A percentile compares a stretch with the other conserved stretches of the same genome.
Conservation (phyloP, 441 rosid species). For the Manihot esculenta region DNA sequence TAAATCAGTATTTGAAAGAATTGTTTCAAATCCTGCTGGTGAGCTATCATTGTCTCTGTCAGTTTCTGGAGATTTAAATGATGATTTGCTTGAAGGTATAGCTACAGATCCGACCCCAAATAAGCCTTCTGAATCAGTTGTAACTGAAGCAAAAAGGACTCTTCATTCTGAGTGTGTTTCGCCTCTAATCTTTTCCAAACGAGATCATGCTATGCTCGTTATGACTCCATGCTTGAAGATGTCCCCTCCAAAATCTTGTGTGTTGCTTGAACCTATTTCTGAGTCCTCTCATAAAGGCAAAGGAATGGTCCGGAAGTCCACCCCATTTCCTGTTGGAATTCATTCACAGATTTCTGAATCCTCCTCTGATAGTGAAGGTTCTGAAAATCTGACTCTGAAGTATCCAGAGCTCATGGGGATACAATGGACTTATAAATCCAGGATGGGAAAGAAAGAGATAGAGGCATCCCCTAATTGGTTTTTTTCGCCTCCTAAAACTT, state of each 20-base stretch:
- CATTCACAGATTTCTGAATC: slow-evolving; percentile 50
- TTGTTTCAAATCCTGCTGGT: slow-evolving; percentile 26
- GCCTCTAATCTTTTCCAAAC: slow-evolving; percentile 40
- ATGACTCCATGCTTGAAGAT: slow-evolving; percentile 76
- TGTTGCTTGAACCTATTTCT: slow-evolving; percentile 57
- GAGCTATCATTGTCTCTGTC: slow-evolving; percentile 35
- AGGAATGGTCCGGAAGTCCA: slow-evolving; percentile 38
- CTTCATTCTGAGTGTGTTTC: slow-evolving; percentile 36
- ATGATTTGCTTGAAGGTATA: slow-evolving; percentile 37
- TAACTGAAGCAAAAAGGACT: slow-evolving; percentile 20
- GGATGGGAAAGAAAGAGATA: slow-evolving; percentile 41
- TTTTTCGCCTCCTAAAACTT: slow-evolving; percentile 91
- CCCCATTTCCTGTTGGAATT: slow-evolving; percentile 56
- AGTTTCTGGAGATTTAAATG: slow-evolving; percentile 40
- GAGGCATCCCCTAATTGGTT: slow-evolving; percentile 75
- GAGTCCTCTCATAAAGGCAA: slow-evolving; percentile 37
- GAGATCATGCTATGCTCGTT: slow-evolving; percentile 41
- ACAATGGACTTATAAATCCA: slow-evolving; percentile 39
- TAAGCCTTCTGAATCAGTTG: slow-evolving; percentile 34
- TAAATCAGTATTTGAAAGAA: slow-evolving; percentile 37
- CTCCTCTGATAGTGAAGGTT: slow-evolving; percentile 45
- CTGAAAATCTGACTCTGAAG: slow-evolving; percentile 46
- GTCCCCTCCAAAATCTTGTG: slow-evolving; percentile 83
- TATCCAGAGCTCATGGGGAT: slow-evolving; percentile 80
- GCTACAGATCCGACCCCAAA: slow-evolving; percentile 32